Evolutionary conservation across 805 yeast species (phyloP).

Genomic region (Danielia oregonensis): DNA sequence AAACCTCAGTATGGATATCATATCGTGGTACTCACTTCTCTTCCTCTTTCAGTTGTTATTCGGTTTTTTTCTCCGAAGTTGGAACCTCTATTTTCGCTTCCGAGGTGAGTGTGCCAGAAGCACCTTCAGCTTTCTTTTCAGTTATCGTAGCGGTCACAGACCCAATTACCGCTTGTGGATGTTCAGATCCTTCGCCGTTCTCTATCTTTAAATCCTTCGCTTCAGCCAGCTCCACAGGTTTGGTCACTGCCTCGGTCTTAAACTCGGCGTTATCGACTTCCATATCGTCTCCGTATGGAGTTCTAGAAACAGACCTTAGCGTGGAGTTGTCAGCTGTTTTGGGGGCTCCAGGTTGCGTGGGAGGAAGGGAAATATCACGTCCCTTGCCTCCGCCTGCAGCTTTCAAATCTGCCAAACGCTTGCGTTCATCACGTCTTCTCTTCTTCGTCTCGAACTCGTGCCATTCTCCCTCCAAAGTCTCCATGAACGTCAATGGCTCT

Average conservation of each 20-base stretch:
- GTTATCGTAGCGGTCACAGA: too few species aligned
- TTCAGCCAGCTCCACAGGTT: too few species aligned
- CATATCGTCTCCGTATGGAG: background rate
- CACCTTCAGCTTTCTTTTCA: background rate
- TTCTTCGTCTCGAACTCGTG: slow-evolving; percentile 95
- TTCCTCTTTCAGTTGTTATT: too few species aligned
- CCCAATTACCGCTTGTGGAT: too few species aligned
- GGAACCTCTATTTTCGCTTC: background rate
- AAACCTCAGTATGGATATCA: too few species aligned
- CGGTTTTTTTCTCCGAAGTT: too few species aligned
- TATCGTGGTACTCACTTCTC: too few species aligned
- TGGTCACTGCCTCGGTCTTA: background rate
- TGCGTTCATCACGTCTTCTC: slow-evolving; percentile 52
- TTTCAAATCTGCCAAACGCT: slow-evolving; percentile 30
- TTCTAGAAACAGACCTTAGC: background rate
- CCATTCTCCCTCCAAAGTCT: slow-evolving; percentile 79
- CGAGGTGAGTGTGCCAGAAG: background rate
- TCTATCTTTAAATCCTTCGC: too few species aligned
- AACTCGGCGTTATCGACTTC: background rate
- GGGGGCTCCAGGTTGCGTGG: slow-evolving; percentile 2
- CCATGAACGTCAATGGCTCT: slow-evolving; percentile 53
- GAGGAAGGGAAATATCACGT: slow-evolving; percentile 10
- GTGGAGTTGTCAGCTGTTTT: slow-evolving; percentile 1
- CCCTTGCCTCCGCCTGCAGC: slow-evolving; percentile 3
- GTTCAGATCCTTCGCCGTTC: too few species aligned